phyloP scores from a whole-genome alignment of 106 monocot genomes.

The Platanthera zijinensis region DNA sequence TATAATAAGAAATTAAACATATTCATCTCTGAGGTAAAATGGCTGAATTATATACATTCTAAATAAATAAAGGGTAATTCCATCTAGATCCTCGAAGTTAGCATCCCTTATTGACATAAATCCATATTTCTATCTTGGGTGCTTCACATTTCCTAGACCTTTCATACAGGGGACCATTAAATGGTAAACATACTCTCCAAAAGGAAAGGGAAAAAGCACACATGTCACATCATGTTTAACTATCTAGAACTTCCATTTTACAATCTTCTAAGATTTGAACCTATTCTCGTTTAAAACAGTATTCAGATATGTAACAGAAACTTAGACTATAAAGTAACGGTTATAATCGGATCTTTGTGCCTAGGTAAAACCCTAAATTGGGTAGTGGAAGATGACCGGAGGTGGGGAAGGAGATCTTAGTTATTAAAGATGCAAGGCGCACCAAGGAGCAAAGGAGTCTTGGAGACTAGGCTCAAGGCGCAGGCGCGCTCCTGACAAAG shows the following conservation, averaged over 20 bases:
- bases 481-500: no score
- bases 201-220: not conserved
- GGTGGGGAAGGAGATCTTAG: no score
- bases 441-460: no score
- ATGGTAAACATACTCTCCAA: not conserved
- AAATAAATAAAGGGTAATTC: not conserved
- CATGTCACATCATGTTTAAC: not conserved
- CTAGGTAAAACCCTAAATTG: no score
- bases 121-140: not conserved
- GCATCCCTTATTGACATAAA: not conserved
- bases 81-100: not conserved
- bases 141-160: not conserved
- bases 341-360: no score
- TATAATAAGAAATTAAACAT: no score
- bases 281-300: not conserved
- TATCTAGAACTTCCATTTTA: not conserved
- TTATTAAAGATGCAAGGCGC: no score
- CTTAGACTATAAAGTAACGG: not conserved
- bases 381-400: no score
- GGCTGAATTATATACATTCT: not conserved
- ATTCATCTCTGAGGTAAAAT: no score
- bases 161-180: not conserved
- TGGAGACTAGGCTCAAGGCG: no score
- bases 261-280: not conserved
- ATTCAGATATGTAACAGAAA: not conserved